These are phyloP conservation scores for Basidiobolus heterosporus DNA, from an alignment of 371 early-diverging fungal species.

Conservation along the genomic window DNA sequence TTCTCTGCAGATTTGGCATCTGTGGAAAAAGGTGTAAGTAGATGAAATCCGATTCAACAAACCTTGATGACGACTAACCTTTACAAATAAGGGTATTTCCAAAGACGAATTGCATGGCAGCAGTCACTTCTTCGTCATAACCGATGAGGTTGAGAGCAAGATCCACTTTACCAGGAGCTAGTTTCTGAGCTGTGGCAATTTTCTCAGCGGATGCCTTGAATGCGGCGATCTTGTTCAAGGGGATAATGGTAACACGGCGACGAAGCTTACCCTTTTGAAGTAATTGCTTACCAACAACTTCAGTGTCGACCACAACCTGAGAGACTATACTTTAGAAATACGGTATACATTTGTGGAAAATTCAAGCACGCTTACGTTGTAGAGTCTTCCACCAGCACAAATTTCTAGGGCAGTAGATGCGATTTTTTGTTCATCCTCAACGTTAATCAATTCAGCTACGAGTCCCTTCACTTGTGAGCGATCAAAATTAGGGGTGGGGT, in stretches of 20 bases:
- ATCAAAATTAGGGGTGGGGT: slow-evolving; percentile 73
- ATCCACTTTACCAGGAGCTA: slow-evolving; percentile 71
- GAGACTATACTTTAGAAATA: not conserved
- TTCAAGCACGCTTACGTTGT: slow-evolving; percentile 38
- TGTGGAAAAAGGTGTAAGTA: slow-evolving; percentile 2
- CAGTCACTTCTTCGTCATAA: slow-evolving; percentile 53
- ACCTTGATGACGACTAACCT: slow-evolving; percentile 12
- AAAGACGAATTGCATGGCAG: slow-evolving; percentile 93
- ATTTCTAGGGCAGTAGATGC: slow-evolving; percentile 75
- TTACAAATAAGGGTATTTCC: slow-evolving; percentile 83
- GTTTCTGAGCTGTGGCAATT: slow-evolving; percentile 42
- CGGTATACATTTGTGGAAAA: not conserved
- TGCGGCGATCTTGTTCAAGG: slow-evolving; percentile 85
- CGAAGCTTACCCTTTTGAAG: slow-evolving; percentile 62
- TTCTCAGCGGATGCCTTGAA: slow-evolving; percentile 44
- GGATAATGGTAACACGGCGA: slow-evolving; percentile 88
- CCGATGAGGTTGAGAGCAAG: slow-evolving; percentile 71
- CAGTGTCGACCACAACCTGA: slow-evolving; percentile 84
- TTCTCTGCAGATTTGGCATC: slow-evolving; percentile 73
- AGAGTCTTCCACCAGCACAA: slow-evolving; percentile 82
- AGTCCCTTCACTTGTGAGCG: slow-evolving; percentile 76
- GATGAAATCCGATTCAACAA: not conserved
- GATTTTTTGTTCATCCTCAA: slow-evolving; percentile 40
- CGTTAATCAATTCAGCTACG: slow-evolving; percentile 69
- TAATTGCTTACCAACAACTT: slow-evolving; percentile 69